Conservation (phyloP, 208 protist genomes). For the Tritrichomonas musculus region DNA sequence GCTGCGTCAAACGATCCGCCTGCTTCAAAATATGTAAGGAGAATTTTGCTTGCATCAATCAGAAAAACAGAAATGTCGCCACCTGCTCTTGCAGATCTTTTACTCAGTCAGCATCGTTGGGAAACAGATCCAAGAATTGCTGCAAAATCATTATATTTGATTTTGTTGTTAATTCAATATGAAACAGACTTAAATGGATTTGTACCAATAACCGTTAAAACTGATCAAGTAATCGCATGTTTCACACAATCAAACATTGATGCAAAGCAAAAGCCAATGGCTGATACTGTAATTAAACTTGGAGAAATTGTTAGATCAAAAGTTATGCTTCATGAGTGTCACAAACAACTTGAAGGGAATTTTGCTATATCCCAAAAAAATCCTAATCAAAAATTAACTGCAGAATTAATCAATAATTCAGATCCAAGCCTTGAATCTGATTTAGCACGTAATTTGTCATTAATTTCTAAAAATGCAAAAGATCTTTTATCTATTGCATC, state of each 20-base stretch:
- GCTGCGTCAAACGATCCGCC: background rate
- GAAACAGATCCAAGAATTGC: background rate
- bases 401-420: background rate
- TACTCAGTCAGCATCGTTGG: background rate
- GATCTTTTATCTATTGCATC: background rate
- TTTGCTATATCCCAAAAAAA: background rate
- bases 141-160: background rate
- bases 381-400: background rate
- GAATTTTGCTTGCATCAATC: background rate
- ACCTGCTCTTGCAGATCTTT: background rate
- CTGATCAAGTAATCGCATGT: background rate
- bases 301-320: background rate
- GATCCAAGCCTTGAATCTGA: background rate
- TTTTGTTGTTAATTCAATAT: background rate
- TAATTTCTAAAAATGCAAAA: background rate
- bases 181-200: background rate
- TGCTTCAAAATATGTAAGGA: background rate
- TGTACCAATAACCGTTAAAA: constrained; percentile 9
- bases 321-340: background rate
- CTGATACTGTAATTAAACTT: background rate
- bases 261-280: background rate
- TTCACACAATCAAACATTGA: background rate
- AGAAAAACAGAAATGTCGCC: background rate
- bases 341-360: background rate
- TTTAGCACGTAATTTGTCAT: background rate